phyloP scores from a whole-genome alignment of 768 basidiomycete species.

The Auriscalpium microsporum region DNA sequence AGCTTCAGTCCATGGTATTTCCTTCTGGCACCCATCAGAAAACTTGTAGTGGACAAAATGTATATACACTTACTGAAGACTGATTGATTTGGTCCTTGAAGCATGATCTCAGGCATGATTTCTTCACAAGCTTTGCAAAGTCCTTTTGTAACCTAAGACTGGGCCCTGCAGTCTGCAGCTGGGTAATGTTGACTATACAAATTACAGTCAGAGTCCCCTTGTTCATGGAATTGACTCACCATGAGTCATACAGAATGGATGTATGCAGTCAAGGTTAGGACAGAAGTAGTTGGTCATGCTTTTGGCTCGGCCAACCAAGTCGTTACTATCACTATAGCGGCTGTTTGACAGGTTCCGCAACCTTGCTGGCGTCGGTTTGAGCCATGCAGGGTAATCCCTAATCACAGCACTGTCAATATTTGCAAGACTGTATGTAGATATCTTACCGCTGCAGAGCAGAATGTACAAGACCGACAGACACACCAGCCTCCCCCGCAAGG shows the following conservation, averaged over 20 bases:
- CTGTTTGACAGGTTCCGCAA: background rate
- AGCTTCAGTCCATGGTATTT: constrained; percentile 1
- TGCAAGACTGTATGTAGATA: background rate
- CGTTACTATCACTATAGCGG: constrained; percentile 3
- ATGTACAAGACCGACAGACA: constrained; percentile 20
- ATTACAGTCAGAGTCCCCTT: background rate
- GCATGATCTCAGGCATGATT: background rate
- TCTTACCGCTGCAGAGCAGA: constrained; percentile 15
- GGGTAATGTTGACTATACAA: no score
- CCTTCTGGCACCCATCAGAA: background rate
- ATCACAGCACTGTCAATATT: background rate
- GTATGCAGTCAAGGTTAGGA: constrained; percentile 17
- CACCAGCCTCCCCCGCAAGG: background rate
- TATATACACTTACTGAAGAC: no score
- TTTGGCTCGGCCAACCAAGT: constrained; percentile 12
- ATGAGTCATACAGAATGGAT: constrained; percentile 18
- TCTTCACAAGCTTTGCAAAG: background rate
- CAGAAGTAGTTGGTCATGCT: constrained; percentile 17
- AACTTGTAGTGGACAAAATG: background rate
- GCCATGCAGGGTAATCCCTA: background rate
- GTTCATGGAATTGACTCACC: constrained; percentile 1
- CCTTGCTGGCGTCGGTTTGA: background rate
- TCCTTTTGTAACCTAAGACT: background rate
- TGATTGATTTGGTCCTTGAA: background rate
- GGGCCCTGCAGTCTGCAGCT: background rate